Evolutionary conservation across 2,329 filamentous ascomycete genomes (phyloP), one percentile per base, ranked within the genome.

Genomic region (Claviceps cyperi): DNA sequence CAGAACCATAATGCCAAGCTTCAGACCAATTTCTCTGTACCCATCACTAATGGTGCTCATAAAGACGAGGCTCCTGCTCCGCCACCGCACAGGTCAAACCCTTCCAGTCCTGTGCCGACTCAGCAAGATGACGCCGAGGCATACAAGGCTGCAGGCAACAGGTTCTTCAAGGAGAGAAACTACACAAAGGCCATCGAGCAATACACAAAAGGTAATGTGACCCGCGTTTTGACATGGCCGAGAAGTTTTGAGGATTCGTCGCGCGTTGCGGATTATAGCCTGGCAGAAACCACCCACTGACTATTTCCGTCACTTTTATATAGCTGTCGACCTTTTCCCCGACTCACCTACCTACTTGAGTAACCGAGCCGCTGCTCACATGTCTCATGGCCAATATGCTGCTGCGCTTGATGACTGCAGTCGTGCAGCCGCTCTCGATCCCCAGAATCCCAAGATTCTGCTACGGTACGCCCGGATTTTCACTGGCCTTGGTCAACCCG

Each of bases 141-240:
- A 13, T 95, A 84, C 77, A 98, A 98, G 74, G 80, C 86, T 59
- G 80, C 86, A 2, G 92, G 92, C 52, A 98, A 98, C 72, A 92
- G 92, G 62, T 91, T 87, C 63, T 98, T 96, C 78, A 97, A 96
- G 73, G 86, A 90, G 55, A 87, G 84, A 64, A 86, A 96, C 62
- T 98, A 91, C 66, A 71, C 75, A 53, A 84, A 85, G 63, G 91
- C 92, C 22, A 90, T 97, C 64, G 78, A 86, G 58, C 88, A 96
- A 67, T 98, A 97, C 67, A 87, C 86, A 58, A 95, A 94, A 79
- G 91, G 91, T 95, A 74, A 63, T 65, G 17, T 28, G 19, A 6
- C 7, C 17, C 38, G 3, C 15, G 13, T 32, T 8, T 28, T 21
- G 4, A 24, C 8, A 19, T 17, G 9, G 5, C 21, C 14, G 40